Base-by-base conservation (phyloP, 1,284 basidiomycete genomes). In the Erythrobasidium hasegawianum region DNA sequence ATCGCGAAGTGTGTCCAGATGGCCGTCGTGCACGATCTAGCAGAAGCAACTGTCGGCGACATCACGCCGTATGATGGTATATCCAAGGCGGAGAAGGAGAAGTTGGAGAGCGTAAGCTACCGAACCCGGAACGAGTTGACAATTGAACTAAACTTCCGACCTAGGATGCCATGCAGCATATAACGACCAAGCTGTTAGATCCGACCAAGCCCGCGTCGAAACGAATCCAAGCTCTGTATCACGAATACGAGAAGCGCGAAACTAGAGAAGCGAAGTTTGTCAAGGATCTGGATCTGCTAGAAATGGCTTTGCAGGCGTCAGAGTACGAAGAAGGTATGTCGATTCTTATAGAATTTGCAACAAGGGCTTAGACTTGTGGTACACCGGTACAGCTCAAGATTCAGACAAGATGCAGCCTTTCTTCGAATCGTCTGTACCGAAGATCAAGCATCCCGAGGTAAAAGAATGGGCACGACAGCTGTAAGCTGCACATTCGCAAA, bases 21-120 rank as follows among this genome's bases (percentile, higher is more conserved):
- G 83, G 86, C 86, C 14, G 75, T 97, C 18, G 90, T 97, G 7
- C 95, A 97, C 74, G 95, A 98, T 78, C 83, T 98, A 11, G 95
- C 95, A 11, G 95, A 97, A 78, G 95, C 95, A 0, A 90, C 95
- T 62, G 94, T 97, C 1, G 95, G 95, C 1, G 95, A 97, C 74
- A 95, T 97, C 64, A 85, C 93, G 0, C 95, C 95, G 0, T 82
- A 86, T 27, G 93, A 97, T 76, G 87, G 88, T 0, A 87, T 97
- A 8, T 78, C 87, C 0, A 89, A 89, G 71, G 81, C 81, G 2
- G 88, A 92, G 74, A 98, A 98, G 79, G 81, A 81, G 60, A 80
- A 82, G 7, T 80, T 90, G 8, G 91, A 95, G 80, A 80, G 82
- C 47, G 88, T 87, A 18, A 40, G 16, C 20, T 33, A 13, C 18